A percentile compares a stretch with the other conserved stretches of the same genome.
Conservation (phyloP, 2,329 filamentous ascomycete species). For the Byssothecium circinans region DNA sequence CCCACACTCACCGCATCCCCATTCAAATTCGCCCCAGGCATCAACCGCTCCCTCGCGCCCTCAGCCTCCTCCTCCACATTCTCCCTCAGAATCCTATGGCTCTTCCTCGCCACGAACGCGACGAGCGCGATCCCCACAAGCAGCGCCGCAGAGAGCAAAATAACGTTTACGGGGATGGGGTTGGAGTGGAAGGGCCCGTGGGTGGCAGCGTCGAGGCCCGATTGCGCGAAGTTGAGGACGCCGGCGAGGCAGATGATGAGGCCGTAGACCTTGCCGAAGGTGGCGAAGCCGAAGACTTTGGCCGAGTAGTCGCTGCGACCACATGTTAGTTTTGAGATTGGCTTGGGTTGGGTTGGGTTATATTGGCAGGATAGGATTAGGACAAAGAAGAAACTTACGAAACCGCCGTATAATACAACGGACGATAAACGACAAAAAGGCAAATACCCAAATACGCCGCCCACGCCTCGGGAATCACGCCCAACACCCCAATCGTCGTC, state of each 20-base stretch:
- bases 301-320: constrained; percentile 79
- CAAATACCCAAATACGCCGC: constrained; percentile 74
- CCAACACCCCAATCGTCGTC: constrained; percentile 74
- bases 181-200: constrained; percentile 71
- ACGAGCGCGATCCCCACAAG: constrained; percentile 68
- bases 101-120: constrained; percentile 62
- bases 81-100: constrained; percentile 45
- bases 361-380: background rate
- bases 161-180: constrained; percentile 75
- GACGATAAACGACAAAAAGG: constrained; percentile 82
- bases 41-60: constrained; percentile 38
- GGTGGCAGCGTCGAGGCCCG: constrained; percentile 75
- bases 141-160: constrained; percentile 64
- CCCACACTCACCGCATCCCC: constrained; percentile 12
- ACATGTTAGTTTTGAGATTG: too few relatives aligned
- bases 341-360: background rate
- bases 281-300: constrained; percentile 89
- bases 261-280: constrained; percentile 93
- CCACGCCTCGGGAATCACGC: constrained; percentile 70
- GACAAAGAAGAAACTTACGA: constrained; percentile 51
- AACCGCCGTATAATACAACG: constrained; percentile 88
- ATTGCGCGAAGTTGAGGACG: constrained; percentile 80
- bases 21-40: constrained; percentile 33
- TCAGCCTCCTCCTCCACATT: constrained; percentile 42
- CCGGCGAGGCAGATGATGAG: constrained; percentile 85